Percentiles rank a stretch among this genome's conserved stretches.
phyloP scores from a whole-genome alignment of 176 grass and related monocot species.

The Aegilops tauschii region DNA sequence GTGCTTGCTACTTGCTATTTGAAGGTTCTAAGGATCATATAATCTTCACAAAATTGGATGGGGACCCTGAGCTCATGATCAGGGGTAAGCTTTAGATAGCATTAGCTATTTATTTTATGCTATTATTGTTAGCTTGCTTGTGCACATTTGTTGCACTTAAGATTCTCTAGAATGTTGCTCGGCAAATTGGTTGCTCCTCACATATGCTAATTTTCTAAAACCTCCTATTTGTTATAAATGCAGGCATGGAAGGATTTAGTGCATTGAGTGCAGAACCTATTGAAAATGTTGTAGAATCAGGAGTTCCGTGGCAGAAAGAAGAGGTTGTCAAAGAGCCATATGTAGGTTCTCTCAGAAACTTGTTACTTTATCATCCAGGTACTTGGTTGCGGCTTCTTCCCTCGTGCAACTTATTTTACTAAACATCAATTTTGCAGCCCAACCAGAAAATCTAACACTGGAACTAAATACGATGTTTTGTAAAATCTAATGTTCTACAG shows the following conservation, averaged over 20 bases:
- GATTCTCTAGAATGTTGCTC: slow-evolving; percentile 1
- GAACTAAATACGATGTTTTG: slow-evolving; percentile 10
- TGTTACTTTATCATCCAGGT: slow-evolving; percentile 68
- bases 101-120: background rate
- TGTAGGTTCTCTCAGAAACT: slow-evolving; percentile 67
- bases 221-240: slow-evolving; percentile 26
- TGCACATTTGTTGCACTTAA: background rate
- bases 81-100: slow-evolving; percentile 44
- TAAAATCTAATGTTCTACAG: slow-evolving; percentile 42
- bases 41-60: slow-evolving; percentile 36
- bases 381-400: slow-evolving; percentile 9
- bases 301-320: slow-evolving; percentile 50
- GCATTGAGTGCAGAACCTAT: slow-evolving; percentile 19
- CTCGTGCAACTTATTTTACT: slow-evolving; percentile 8
- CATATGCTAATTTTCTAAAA: slow-evolving; percentile 5
- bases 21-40: slow-evolving; percentile 51
- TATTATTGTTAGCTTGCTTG: slow-evolving; percentile 1
- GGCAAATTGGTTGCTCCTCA: background rate
- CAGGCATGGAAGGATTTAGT: slow-evolving; percentile 40
- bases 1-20: slow-evolving; percentile 68
- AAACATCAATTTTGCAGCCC: slow-evolving; percentile 6
- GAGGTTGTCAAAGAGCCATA: slow-evolving; percentile 49
- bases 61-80: slow-evolving; percentile 40
- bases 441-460: slow-evolving; percentile 5
- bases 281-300: slow-evolving; percentile 24